Evolutionary conservation across 805 yeast genomes (phyloP).

Genomic region (Dipodascopsis uninucleata): DNA sequence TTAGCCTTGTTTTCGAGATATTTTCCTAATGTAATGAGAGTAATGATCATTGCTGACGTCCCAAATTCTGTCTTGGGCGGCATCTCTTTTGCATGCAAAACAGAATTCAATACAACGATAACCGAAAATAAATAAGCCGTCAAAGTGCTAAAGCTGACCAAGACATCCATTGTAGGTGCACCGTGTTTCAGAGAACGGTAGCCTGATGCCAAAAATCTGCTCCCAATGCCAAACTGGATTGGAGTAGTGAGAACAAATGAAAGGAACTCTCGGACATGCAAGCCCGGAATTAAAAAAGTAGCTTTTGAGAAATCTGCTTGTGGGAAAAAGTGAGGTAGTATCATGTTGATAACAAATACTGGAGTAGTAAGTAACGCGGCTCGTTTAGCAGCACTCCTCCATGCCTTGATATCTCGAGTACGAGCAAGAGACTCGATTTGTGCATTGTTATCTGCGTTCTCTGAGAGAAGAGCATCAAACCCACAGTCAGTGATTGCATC

Average conservation of each 20-base stretch:
- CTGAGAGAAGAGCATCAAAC: constrained; percentile 47
- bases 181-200: constrained; percentile 61
- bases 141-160: constrained; percentile 77
- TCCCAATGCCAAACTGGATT: constrained; percentile 66
- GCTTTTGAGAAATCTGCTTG: constrained; percentile 33
- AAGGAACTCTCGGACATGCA: constrained; percentile 60
- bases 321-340: constrained; percentile 27
- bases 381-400: constrained; percentile 57
- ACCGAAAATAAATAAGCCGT: constrained; percentile 75
- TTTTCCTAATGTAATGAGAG: constrained; percentile 85
- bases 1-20: constrained; percentile 88
- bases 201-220: constrained; percentile 62
- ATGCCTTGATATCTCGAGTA: constrained; percentile 65
- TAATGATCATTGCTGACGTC: constrained; percentile 77
- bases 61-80: constrained; percentile 74
- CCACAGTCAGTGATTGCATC: constrained; percentile 50
- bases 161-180: constrained; percentile 86
- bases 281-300: constrained; percentile 52
- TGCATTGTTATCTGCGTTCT: constrained; percentile 51
- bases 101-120: constrained; percentile 50
- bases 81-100: constrained; percentile 27
- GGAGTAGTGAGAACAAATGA: constrained; percentile 56
- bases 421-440: constrained; percentile 70
- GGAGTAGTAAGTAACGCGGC: constrained; percentile 61
- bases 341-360: constrained; percentile 46